Evolutionary conservation across 805 yeast species (phyloP).

Genomic region (Monosporozyma solicola): DNA sequence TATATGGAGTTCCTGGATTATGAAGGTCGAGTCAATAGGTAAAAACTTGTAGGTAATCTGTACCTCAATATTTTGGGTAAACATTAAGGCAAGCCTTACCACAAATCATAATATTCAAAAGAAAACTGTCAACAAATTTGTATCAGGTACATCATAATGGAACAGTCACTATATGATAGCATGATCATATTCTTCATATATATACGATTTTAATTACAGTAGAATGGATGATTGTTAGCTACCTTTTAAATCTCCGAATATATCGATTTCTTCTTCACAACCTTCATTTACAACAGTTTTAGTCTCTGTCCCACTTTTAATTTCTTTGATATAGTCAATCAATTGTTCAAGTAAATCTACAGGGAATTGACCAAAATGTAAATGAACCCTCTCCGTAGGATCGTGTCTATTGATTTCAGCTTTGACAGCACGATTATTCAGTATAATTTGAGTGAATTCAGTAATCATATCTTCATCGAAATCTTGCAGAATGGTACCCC

Average conservation of each 20-base stretch:
- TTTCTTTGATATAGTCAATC: neutral
- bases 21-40: too few species aligned
- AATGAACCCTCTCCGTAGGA: constrained; percentile 15
- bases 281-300: neutral
- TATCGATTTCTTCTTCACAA: constrained; percentile 1
- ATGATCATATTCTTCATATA: too few species aligned
- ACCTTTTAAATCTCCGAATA: neutral
- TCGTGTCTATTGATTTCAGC: constrained; percentile 14
- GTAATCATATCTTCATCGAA: constrained; percentile 22
- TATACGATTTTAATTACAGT: too few species aligned
- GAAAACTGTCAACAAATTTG: too few species aligned
- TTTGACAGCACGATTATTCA: constrained; percentile 20
- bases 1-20: too few species aligned
- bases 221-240: too few species aligned
- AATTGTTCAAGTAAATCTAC: constrained; percentile 10
- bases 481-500: neutral
- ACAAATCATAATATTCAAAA: too few species aligned
- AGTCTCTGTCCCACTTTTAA: neutral
- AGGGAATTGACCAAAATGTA: constrained; percentile 22
- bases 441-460: constrained; percentile 17
- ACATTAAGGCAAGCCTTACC: too few species aligned
- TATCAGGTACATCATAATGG: too few species aligned
- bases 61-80: too few species aligned
- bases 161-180: too few species aligned
- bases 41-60: too few species aligned